Conservation (phyloP, 2,329 filamentous ascomycete genomes). For the Neofusicoccum sp. region DNA sequence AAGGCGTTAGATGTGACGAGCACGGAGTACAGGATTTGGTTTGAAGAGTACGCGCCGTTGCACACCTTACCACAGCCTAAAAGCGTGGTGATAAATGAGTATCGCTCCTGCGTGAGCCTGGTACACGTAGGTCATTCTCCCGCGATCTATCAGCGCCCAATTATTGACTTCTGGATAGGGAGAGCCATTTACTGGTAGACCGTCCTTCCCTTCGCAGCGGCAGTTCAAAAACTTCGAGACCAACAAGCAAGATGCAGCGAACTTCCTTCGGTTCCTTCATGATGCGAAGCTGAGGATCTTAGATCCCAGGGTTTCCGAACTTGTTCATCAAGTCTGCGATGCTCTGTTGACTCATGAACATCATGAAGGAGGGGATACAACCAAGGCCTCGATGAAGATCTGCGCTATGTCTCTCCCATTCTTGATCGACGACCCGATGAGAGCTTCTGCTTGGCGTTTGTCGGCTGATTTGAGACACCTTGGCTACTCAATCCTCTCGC, state of each 20-base stretch:
- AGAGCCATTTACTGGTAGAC: no score
- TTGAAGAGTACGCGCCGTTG: constrained; percentile 26
- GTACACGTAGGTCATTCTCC: no score
- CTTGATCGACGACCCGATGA: constrained; percentile 50
- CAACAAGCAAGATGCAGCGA: constrained; percentile 45
- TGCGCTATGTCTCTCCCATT: constrained; percentile 62
- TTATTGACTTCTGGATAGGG: constrained; percentile 25
- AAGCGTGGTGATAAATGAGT: background rate
- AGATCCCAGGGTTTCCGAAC: constrained; percentile 35
- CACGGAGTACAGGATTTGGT: constrained; percentile 30
- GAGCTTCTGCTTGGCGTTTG: constrained; percentile 43
- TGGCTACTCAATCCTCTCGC: constrained; percentile 39
- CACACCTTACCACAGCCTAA: background rate
- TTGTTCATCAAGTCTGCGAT: constrained; percentile 26
- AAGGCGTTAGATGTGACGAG: constrained; percentile 23
- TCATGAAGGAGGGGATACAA: constrained; percentile 27
- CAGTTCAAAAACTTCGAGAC: background rate
- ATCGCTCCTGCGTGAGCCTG: background rate
- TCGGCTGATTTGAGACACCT: constrained; percentile 37
- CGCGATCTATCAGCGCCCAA: constrained; percentile 23
- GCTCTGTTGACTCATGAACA: constrained; percentile 22
- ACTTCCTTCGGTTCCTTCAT: constrained; percentile 45
- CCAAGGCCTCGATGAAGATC: background rate
- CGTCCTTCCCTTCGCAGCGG: constrained; percentile 27
- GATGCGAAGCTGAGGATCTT: constrained; percentile 18